A percentile compares a stretch with the other conserved stretches of the same genome.
Conservation (phyloP, 257 asterid species). For the Nicotiana otophora region DNA sequence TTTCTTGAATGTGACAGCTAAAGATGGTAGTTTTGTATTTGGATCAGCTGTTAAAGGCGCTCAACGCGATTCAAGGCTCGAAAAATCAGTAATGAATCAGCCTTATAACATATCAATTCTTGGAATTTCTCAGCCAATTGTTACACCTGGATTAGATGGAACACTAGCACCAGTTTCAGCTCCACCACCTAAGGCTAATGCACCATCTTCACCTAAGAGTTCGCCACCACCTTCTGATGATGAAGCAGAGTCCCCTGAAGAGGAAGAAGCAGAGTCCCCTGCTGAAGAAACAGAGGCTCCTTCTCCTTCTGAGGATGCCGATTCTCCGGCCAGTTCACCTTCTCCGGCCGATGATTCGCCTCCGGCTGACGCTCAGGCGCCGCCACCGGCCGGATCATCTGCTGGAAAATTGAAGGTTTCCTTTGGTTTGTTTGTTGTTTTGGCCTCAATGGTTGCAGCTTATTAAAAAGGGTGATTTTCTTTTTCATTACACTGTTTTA, state of each 20-base stretch:
- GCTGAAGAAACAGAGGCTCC: neutral
- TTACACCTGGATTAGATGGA: slow-evolving; percentile 57
- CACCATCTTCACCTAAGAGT: neutral
- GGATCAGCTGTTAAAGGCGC: slow-evolving; percentile 59
- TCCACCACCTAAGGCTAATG: neutral
- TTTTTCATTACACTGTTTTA: too few relatives aligned
- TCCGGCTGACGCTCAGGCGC: neutral
- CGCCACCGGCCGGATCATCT: neutral
- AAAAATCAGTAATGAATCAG: slow-evolving; percentile 31
- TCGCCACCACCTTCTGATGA: neutral
- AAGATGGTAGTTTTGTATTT: slow-evolving; percentile 33
- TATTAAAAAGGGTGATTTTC: neutral
- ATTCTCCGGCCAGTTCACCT: neutral
- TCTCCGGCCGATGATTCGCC: neutral
- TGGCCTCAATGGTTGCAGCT: neutral
- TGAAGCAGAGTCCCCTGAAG: neutral
- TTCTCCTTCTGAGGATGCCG: neutral
- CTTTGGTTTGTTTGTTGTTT: slow-evolving; percentile 3
- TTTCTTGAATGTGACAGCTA: slow-evolving; percentile 38
- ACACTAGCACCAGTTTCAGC: neutral
- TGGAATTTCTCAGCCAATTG: slow-evolving; percentile 40
- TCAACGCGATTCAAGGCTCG: slow-evolving; percentile 21
- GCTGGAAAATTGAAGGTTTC: slow-evolving; percentile 2
- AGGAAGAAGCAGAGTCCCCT: neutral
- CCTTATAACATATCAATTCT: slow-evolving; percentile 77